These are phyloP conservation scores for Kwoniella europaea DNA, from an alignment of 768 basidiomycete genomes.

Conservation along the genomic window DNA sequence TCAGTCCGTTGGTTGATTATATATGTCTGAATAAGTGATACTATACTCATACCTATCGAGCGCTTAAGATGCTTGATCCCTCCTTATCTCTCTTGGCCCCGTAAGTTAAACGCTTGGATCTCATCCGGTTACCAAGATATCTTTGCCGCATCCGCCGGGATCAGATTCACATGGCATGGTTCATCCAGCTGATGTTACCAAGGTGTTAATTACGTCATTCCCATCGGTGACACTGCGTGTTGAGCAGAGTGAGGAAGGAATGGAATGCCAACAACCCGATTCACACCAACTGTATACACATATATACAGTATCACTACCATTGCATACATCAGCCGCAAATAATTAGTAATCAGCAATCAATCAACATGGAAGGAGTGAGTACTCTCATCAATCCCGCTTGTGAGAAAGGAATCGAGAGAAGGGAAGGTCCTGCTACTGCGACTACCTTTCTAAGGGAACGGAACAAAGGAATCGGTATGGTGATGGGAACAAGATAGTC, in stretches of 20 bases:
- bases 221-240: too few species aligned
- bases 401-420: too few species aligned
- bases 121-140: not conserved
- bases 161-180: not conserved
- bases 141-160: not conserved
- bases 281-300: too few species aligned
- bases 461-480: not conserved
- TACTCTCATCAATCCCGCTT: not conserved
- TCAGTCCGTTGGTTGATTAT: too few species aligned
- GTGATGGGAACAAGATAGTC: not conserved
- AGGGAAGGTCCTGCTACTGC: not conserved
- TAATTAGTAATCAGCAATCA: not conserved
- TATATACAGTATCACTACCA: too few species aligned
- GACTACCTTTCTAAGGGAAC: too few species aligned
- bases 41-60: not conserved
- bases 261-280: too few species aligned
- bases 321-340: not conserved
- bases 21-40: too few species aligned
- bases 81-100: not conserved
- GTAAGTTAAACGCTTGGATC: not conserved
- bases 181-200: not conserved
- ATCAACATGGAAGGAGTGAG: constrained; percentile 32
- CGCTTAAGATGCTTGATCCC: not conserved
- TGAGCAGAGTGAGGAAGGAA: too few species aligned
- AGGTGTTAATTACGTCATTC: too few species aligned